phyloP scores from a whole-genome alignment of 495 filamentous ascomycete genomes.

The Aspergillus funiculosus region DNA sequence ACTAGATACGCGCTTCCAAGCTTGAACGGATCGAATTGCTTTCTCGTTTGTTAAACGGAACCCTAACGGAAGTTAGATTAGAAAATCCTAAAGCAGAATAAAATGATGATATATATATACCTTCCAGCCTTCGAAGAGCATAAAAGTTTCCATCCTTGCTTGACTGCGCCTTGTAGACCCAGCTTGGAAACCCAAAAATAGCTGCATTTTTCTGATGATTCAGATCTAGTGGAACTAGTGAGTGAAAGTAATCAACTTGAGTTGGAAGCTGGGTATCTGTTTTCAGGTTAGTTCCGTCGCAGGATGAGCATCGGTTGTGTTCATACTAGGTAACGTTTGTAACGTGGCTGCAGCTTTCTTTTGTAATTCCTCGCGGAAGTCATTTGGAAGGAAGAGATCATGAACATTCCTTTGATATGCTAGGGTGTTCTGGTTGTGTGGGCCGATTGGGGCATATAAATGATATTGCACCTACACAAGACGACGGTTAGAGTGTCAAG shows the following conservation, averaged over 20 bases:
- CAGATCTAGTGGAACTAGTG: constrained; percentile 82
- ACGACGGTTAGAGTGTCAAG: constrained; percentile 6
- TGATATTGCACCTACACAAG: constrained; percentile 70
- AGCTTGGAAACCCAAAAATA: constrained; percentile 79
- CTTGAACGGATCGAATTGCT: constrained; percentile 75
- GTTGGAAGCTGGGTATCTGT: constrained; percentile 65
- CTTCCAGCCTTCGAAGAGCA: constrained; percentile 79
- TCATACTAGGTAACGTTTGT: constrained; percentile 76
- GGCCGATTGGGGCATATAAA: constrained; percentile 83
- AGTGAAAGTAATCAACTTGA: constrained; percentile 79
- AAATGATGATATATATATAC: constrained; percentile 28
- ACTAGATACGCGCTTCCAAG: constrained; percentile 85
- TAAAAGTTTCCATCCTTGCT: constrained; percentile 80
- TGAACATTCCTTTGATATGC: constrained; percentile 79
- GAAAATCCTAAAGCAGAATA: background rate
- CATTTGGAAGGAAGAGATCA: constrained; percentile 84
- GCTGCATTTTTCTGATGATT: constrained; percentile 67
- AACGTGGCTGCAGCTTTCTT: constrained; percentile 79
- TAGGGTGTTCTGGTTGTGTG: constrained; percentile 68
- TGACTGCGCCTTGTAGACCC: constrained; percentile 93
- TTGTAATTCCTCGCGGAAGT: constrained; percentile 79
- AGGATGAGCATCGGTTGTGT: constrained; percentile 54
- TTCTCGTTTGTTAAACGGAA: constrained; percentile 82
- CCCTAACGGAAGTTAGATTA: constrained; percentile 33
- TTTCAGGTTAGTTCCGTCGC: constrained; percentile 42